These are phyloP conservation scores for Coccomyxa subellipsoidea DNA, from an alignment of 163 green algal species.

Conservation along the genomic window DNA sequence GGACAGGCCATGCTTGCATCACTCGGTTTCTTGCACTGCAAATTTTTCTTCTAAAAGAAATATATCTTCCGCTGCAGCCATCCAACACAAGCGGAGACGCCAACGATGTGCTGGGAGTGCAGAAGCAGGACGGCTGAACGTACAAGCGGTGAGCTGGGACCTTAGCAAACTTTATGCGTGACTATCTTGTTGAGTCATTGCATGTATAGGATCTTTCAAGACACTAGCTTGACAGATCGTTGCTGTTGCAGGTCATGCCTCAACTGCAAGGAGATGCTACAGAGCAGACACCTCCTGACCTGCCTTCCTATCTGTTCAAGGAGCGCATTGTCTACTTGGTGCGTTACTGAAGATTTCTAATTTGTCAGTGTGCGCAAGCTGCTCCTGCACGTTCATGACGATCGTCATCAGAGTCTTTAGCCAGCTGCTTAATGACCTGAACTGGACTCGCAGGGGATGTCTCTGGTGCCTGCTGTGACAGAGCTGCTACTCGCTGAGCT, in stretches of 20 bases:
- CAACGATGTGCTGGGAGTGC: not conserved
- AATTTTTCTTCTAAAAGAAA: not conserved
- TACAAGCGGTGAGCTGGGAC: not conserved
- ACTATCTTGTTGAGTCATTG: too few species aligned
- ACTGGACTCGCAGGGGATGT: constrained; percentile 96
- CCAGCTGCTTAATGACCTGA: too few species aligned
- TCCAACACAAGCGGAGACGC: not conserved
- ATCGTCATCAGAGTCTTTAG: too few species aligned
- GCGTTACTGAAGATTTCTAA: not conserved
- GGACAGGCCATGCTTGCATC: not conserved
- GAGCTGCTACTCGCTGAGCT: constrained; percentile 97
- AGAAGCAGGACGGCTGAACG: not conserved
- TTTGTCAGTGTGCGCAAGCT: too few species aligned
- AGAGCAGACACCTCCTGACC: constrained; percentile 87
- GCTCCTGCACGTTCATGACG: too few species aligned
- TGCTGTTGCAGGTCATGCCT: constrained; percentile 65
- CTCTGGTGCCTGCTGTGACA: constrained; percentile 92
- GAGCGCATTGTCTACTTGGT: constrained; percentile 98
- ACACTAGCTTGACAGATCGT: too few species aligned
- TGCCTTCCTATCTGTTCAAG: constrained; percentile 97
- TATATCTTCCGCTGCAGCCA: not conserved
- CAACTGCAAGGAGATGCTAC: constrained; percentile 68
- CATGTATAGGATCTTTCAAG: too few species aligned
- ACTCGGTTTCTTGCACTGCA: not conserved
- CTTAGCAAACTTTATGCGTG: too few species aligned